Conservation (phyloP, 148 eudicot genomes). For the Selenicereus undatus region DNA sequence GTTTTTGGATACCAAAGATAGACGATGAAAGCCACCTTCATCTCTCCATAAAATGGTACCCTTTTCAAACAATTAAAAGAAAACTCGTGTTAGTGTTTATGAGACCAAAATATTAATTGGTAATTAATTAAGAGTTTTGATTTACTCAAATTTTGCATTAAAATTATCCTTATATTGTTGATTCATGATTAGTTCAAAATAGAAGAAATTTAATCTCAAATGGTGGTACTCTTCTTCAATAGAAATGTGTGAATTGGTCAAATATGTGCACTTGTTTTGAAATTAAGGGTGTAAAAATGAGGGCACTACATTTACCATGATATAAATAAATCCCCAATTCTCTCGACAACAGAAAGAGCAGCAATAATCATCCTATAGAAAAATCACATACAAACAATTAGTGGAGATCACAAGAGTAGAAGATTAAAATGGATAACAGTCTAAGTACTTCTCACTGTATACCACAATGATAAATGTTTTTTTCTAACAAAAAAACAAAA, state of each 20-base stretch:
- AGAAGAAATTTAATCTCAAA: no score
- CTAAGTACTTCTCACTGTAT: no score
- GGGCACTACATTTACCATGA: slow-evolving; percentile 48
- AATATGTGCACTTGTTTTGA: neutral
- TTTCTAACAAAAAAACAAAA: no score
- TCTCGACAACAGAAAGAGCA: slow-evolving; percentile 51
- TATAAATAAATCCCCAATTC: slow-evolving; percentile 52
- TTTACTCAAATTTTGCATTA: no score
- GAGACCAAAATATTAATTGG: no score
- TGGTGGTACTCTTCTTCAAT: no score
- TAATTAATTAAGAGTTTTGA: no score
- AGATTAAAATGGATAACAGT: no score
- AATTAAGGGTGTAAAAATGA: neutral
- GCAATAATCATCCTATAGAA: slow-evolving; percentile 72
- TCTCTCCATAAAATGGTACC: slow-evolving; percentile 83
- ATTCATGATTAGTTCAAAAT: no score
- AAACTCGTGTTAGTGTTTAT: neutral
- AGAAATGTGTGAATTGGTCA: no score
- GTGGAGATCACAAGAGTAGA: neutral
- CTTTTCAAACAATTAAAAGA: slow-evolving; percentile 21
- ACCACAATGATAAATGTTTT: no score
- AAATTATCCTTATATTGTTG: no score
- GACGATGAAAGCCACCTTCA: slow-evolving; percentile 74
- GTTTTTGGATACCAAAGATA: slow-evolving; percentile 89
- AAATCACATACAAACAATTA: neutral